These are phyloP conservation scores for Monosporozyma siamensis DNA, from an alignment of 805 yeast genomes.

Conservation along the genomic window DNA sequence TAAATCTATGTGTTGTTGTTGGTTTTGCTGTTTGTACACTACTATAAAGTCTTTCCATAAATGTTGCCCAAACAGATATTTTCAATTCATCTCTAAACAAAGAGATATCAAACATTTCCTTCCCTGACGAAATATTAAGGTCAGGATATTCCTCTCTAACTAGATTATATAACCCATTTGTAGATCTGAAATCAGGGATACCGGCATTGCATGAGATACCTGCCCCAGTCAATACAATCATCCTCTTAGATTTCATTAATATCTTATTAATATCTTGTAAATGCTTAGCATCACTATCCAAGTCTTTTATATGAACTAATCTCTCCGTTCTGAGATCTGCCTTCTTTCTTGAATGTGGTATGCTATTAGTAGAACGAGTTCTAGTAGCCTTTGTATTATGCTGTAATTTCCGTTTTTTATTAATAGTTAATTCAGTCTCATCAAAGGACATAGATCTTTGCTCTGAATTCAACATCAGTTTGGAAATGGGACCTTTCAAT, in stretches of 20 bases:
- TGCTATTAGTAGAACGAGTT: not conserved
- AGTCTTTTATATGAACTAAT: conserved; percentile 10
- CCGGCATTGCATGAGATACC: conserved; percentile 97
- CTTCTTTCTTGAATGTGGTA: not conserved
- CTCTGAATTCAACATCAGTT: conserved; percentile 4
- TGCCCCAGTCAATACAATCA: conserved; percentile 83
- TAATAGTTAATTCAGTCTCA: conserved; percentile 7
- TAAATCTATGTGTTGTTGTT: conserved; percentile 75
- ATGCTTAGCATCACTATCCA: conserved; percentile 11
- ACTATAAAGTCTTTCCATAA: conserved; percentile 72
- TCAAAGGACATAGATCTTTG: conserved; percentile 11
- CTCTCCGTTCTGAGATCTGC: conserved; percentile 13
- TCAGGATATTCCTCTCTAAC: conserved; percentile 56
- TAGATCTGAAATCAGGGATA: conserved; percentile 87
- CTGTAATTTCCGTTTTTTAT: conserved; percentile 6
- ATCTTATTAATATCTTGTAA: conserved; percentile 22
- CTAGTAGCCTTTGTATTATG: not conserved
- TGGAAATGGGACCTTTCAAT: not conserved
- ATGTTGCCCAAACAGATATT: conserved; percentile 68
- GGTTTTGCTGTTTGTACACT: conserved; percentile 62
- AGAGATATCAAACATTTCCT: conserved; percentile 83
- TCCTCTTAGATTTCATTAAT: conserved; percentile 32
- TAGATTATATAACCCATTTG: conserved; percentile 71
- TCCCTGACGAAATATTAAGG: conserved; percentile 56
- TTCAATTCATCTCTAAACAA: conserved; percentile 62